Conservation (phyloP, 305 asterid genomes). For the Rubia occidens region DNA sequence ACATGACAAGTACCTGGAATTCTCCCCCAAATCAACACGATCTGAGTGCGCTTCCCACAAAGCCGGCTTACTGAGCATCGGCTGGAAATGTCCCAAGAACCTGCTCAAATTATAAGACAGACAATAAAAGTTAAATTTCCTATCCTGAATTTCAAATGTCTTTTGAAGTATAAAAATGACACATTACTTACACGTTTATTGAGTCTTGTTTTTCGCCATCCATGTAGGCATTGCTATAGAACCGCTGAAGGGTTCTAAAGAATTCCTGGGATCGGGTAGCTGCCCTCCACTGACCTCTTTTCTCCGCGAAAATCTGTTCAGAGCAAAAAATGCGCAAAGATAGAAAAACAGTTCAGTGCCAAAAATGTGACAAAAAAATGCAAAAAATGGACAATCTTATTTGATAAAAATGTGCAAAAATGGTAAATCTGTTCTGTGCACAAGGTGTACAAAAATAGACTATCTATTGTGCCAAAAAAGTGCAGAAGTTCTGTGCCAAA, state of each 20-base stretch:
- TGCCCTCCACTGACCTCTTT: conserved; percentile 93
- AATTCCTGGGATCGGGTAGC: conserved; percentile 85
- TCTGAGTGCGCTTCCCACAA: conserved; percentile 86
- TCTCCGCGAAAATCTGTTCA: conserved; percentile 77
- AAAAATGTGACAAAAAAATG: not conserved
- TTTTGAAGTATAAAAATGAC: not conserved
- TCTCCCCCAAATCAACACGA: conserved; percentile 57
- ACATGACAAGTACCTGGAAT: conserved; percentile 40
- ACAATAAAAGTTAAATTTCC: not conserved
- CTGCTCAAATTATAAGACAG: conserved; percentile 28
- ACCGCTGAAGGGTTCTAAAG: conserved; percentile 73
- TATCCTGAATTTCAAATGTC: not conserved
- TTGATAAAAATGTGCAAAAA: not conserved
- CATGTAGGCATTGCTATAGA: conserved; percentile 81
- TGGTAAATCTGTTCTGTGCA: not conserved
- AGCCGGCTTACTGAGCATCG: conserved; percentile 73
- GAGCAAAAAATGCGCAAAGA: conserved; percentile 11
- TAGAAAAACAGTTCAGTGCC: not conserved
- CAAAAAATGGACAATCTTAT: not conserved
- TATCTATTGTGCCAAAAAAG: not conserved
- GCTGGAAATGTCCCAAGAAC: conserved; percentile 88
- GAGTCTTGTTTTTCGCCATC: conserved; percentile 93
- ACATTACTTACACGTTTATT: conserved; percentile 65
- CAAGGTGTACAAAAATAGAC: not conserved
- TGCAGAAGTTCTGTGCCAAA: conserved; percentile 22